Base-by-base conservation (phyloP, 164 flowering plant genomes). In the Paratinospora sagittata region DNA sequence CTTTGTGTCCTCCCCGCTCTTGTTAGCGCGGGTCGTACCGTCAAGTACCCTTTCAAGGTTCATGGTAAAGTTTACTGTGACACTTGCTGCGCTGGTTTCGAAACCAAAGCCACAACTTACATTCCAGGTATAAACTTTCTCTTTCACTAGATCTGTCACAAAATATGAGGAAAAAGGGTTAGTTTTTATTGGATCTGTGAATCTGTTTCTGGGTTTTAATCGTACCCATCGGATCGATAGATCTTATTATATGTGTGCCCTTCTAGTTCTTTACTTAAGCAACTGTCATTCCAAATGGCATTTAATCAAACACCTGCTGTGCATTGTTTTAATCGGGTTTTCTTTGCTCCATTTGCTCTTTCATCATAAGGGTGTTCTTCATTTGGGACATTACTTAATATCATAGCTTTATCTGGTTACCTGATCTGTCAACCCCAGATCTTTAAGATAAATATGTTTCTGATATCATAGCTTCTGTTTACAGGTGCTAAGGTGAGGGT, bases 81-180 rank as follows among this genome's bases (percentile, higher is more conserved):
- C 77, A 78, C 89, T 41, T 91, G 97, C 84, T 85, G 75, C 4
- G 83, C 83, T 27, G 91, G 89, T 2, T 91, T 88, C 78, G 90
- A 87, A 75, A 91, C 97, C 67, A 12, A 82, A 14, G 85, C 82
- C 72, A 65, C 88, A 55, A 78, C 81, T 47, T 81, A 77, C 84
- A 81, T 89, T 27, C 24, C 71, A 0, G 92, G 93, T 87, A 75
- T 8, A 12, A 8, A 21, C 12, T 17, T 5, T 26, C 11, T 34
- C n/a, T 33, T 26, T 52, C 27, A 52, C 68, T 64, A 19, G 23
- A 65, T 36, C 1, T 65, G 14, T 34, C 19, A 37, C n/a, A 30
- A 12, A 63, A 12, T 30, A 24, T 3, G 36, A 24, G 43, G 10
- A 1, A 11, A 39, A 41, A 41, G 12, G 7, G 0, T 12, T 30